Base-by-base conservation (phyloP, 2,329 filamentous ascomycete species). In the Penicillium paneum region DNA sequence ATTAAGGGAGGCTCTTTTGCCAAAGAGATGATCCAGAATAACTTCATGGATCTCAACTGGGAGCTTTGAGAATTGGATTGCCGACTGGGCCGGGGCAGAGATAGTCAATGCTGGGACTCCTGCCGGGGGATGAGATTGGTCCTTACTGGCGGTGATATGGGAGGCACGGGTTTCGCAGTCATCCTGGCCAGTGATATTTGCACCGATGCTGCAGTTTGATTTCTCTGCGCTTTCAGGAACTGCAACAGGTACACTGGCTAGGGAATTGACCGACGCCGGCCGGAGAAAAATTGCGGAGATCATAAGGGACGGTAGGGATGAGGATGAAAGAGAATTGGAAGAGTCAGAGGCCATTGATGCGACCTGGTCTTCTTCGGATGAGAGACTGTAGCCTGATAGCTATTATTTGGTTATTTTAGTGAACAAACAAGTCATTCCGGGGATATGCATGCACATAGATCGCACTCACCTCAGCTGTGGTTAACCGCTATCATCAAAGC, bases 11-110 rank as follows among this genome's bases (percentile, higher is more conserved):
- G 85, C 81, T 43, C 85, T 81, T 55, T 87, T 85, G 3, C 86
- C 87, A 63, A 90, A 89, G 2, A 90, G 73, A 61, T 88, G 82
- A 67, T 90, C 87, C 13, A 90, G 75, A 50, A 90, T 86, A 52
- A 82, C 83, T 64, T 89, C 86, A 66, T 89, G 86, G 12, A 91
- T 87, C 68, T 90, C 87, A 52, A 82, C 79, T 1, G 88, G 87
- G 1, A 90, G 74, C 58, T 83, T 62, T 40, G 68, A 58, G 38
- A 74, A 70, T 7, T 55, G 60, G 10, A 65, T 42, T 24, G 55
- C 57, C 13, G 60, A 31, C 40, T 45, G 39, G 28, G 21, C 21
- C 3, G 24, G 35, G 8, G 19, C 36, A 13, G 43, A 26, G 24
- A 29, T 38, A 38, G 44, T 28, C 6, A 17, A 41, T 41, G 50